Evolutionary conservation across 345 rosid species (phyloP).

Genomic region (Ricinus communis): DNA sequence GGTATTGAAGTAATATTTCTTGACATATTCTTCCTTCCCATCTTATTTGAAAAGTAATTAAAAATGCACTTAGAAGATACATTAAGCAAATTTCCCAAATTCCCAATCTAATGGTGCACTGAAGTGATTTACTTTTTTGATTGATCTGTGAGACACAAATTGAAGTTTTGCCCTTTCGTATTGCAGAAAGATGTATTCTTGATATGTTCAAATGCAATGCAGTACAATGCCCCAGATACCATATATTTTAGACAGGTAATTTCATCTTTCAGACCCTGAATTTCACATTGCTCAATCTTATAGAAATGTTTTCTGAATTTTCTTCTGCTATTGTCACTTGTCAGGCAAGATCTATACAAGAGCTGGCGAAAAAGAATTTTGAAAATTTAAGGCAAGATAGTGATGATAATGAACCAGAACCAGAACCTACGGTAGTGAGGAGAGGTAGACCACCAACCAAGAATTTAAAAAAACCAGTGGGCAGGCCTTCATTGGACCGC

Average conservation of each 20-base stretch:
- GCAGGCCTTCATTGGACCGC: constrained; percentile 17
- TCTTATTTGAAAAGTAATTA: background rate
- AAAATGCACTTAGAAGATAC: background rate
- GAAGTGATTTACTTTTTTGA: background rate
- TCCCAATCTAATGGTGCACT: constrained; percentile 2
- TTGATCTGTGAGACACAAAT: background rate
- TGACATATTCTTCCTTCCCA: constrained; percentile 8
- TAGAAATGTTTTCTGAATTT: background rate
- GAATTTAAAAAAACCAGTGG: constrained; percentile 17
- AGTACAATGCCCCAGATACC: constrained; percentile 37
- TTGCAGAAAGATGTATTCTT: constrained; percentile 35
- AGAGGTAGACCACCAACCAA: constrained; percentile 34
- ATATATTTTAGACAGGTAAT: constrained; percentile 32
- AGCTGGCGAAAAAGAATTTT: constrained; percentile 32
- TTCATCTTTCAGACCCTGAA: background rate
- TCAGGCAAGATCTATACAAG: constrained; percentile 31
- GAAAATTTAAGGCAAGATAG: constrained; percentile 26
- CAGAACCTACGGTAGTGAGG: constrained; percentile 21
- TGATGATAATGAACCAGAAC: constrained; percentile 27
- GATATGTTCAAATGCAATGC: constrained; percentile 34
- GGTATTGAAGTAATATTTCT: background rate
- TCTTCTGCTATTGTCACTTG: background rate
- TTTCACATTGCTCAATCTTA: background rate
- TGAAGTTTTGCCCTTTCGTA: constrained; percentile 12
- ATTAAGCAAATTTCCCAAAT: no score